These are phyloP conservation scores for Cryptosporidium parvum DNA, from an alignment of 169 alveolate genomes.

Conservation along the genomic window DNA sequence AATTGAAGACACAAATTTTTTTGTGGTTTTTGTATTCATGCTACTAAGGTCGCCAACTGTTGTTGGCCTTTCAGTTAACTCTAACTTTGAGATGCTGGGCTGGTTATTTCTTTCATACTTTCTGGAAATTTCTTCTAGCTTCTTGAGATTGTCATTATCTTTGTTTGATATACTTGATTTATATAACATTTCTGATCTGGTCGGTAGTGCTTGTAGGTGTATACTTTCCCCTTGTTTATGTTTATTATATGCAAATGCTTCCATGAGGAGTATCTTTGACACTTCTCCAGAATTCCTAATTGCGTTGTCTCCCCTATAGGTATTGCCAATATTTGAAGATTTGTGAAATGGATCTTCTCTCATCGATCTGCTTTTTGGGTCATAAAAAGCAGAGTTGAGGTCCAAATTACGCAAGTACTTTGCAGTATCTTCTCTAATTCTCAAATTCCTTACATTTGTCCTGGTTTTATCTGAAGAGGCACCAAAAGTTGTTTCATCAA, in stretches of 20 bases:
- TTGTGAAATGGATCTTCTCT: slow-evolving; percentile 90
- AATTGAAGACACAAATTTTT: slow-evolving; percentile 73
- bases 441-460: slow-evolving; percentile 90
- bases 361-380: slow-evolving; percentile 96
- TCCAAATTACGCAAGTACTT: slow-evolving; percentile 94
- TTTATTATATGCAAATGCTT: slow-evolving; percentile 43
- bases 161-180: slow-evolving; percentile 33
- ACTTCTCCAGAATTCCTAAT: slow-evolving; percentile 85
- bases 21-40: background rate
- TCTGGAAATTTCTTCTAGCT: slow-evolving; percentile 12
- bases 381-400: slow-evolving; percentile 94
- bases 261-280: slow-evolving; percentile 42
- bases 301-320: slow-evolving; percentile 91
- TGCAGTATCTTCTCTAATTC: slow-evolving; percentile 98
- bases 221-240: slow-evolving; percentile 59
- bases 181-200: slow-evolving; percentile 56
- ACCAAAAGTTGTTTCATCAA: slow-evolving; percentile 81
- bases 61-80: slow-evolving; percentile 11
- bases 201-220: slow-evolving; percentile 59
- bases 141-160: background rate
- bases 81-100: background rate
- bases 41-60: background rate
- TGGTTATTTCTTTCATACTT: slow-evolving; percentile 20
- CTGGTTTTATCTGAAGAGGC: slow-evolving; percentile 86
- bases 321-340: slow-evolving; percentile 78